Percentiles rank a stretch among this genome's conserved stretches.
Evolutionary conservation across 345 rosid genomes (phyloP).

Genomic region (Litchi chinensis): DNA sequence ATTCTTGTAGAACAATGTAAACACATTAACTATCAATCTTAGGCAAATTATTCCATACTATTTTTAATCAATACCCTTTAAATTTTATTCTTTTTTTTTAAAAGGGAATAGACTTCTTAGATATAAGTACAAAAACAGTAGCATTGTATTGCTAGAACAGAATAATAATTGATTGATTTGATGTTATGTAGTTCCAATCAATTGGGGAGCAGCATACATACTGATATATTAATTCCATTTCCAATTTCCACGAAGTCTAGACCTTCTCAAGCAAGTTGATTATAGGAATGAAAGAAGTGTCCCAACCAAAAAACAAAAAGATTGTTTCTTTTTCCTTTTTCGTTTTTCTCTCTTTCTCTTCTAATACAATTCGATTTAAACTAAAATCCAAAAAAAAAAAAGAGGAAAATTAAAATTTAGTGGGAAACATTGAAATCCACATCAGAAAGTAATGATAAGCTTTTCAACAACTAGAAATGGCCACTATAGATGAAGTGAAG

Average conservation of each 20-base stretch:
- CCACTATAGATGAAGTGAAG: slow-evolving; percentile 20
- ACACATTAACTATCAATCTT: no score
- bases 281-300: slow-evolving; percentile 7
- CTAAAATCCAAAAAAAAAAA: slow-evolving; percentile 2
- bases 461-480: background rate
- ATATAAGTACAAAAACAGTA: no score
- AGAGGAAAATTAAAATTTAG: background rate
- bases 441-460: background rate
- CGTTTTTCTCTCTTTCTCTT: background rate
- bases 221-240: slow-evolving; percentile 4
- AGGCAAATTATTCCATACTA: no score
- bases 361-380: background rate
- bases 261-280: slow-evolving; percentile 3
- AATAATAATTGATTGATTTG: slow-evolving; percentile 3
- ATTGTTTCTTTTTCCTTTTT: background rate
- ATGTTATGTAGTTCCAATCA: slow-evolving; percentile 24
- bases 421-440: background rate
- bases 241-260: background rate
- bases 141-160: background rate
- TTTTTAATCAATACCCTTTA: no score
- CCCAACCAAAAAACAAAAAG: background rate
- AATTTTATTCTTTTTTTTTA: no score
- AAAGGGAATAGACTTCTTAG: no score
- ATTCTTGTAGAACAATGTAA: no score
- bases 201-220: background rate